These are phyloP conservation scores for Leccinum ponderosum DNA, from an alignment of 1,284 basidiomycete genomes.

Conservation along the genomic window DNA sequence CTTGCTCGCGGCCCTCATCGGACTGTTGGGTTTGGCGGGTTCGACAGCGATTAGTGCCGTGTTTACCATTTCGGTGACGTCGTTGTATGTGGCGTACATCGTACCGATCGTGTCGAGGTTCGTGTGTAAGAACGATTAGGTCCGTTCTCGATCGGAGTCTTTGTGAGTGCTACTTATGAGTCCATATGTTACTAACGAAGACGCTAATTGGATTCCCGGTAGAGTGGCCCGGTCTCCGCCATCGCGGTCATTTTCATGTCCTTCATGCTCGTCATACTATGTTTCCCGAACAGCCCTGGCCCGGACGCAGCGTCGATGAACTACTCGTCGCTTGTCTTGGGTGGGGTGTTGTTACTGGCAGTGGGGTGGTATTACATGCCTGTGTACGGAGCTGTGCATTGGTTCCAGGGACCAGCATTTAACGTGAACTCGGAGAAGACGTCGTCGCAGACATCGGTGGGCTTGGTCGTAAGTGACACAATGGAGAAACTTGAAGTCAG, in stretches of 20 bases:
- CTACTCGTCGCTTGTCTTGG: not conserved
- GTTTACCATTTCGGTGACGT: slow-evolving; percentile 25
- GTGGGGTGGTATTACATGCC: not conserved
- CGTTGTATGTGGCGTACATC: slow-evolving; percentile 22
- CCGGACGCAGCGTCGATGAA: not conserved
- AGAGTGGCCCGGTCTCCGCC: slow-evolving; percentile 29
- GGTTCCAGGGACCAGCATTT: not conserved
- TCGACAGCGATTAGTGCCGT: slow-evolving; percentile 31
- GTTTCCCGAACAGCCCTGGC: slow-evolving; percentile 18
- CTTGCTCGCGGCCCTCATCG: slow-evolving; percentile 24
- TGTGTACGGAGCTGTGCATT: not conserved
- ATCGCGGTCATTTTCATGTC: slow-evolving; percentile 30
- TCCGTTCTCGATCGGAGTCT: slow-evolving; percentile 36
- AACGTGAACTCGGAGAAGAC: not conserved
- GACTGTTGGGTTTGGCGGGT: slow-evolving; percentile 30
- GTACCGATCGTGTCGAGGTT: slow-evolving; percentile 29
- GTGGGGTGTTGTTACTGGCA: not conserved
- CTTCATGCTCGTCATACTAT: slow-evolving; percentile 30
- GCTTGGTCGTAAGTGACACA: not conserved
- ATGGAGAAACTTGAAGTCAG: not conserved
- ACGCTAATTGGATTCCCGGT: not conserved
- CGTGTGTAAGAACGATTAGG: slow-evolving; percentile 29
- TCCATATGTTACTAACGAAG: not conserved
- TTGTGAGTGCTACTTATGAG: slow-evolving; percentile 15
- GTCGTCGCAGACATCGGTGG: not conserved